Percentiles rank a stretch among this genome's conserved stretches.
phyloP scores from a whole-genome alignment of 148 eudicot species.

The Dysphania ambrosioides region DNA sequence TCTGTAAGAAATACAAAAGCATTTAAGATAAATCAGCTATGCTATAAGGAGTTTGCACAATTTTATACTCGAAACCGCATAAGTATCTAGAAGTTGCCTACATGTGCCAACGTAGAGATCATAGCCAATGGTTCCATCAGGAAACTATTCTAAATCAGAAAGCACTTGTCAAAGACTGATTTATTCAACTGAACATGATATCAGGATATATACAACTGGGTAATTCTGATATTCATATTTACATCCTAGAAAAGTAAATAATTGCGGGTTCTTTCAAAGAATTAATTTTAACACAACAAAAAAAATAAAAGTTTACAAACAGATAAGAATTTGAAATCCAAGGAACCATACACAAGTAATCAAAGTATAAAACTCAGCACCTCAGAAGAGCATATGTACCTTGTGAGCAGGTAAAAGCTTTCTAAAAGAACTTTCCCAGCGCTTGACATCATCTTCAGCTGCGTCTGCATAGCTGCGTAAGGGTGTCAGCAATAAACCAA shows the following conservation, averaged over 20 bases:
- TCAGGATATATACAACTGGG: not conserved
- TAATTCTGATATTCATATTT: not conserved
- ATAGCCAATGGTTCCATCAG: not conserved
- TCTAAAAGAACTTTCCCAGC: slow-evolving; percentile 69
- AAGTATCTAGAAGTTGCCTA: not conserved
- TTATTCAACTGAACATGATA: not conserved
- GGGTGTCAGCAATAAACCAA: slow-evolving; percentile 14
- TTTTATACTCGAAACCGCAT: not conserved
- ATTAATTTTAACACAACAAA: not conserved
- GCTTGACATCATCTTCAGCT: slow-evolving; percentile 77
- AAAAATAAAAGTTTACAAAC: not conserved
- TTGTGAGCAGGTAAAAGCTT: slow-evolving; percentile 78
- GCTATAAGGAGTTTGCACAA: no score
- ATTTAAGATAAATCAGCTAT: no score
- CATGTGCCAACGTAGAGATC: not conserved
- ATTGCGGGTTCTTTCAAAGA: not conserved
- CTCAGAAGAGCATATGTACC: slow-evolving; percentile 38
- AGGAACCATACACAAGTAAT: not conserved
- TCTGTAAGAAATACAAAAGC: no score
- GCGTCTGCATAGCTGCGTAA: slow-evolving; percentile 81
- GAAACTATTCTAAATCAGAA: not conserved
- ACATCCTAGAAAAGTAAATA: not conserved
- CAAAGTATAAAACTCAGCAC: not conserved
- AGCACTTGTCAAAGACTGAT: not conserved
- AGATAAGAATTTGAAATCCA: not conserved